These are phyloP conservation scores for Sutorius eximius DNA, from an alignment of 1,284 basidiomycete species.

Conservation along the genomic window DNA sequence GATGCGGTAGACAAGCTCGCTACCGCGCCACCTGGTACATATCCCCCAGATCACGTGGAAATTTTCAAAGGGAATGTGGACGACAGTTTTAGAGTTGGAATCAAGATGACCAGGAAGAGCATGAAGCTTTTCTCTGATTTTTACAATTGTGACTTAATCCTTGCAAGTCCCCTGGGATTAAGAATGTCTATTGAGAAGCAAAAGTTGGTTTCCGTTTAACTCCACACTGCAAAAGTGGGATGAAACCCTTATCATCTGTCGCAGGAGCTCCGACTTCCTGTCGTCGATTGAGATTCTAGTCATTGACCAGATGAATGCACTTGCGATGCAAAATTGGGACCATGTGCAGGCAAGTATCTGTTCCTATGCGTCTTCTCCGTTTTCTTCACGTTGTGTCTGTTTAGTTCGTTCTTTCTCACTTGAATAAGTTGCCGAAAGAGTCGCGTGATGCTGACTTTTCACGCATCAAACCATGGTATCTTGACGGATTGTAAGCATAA, in stretches of 20 bases:
- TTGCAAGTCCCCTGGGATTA: slow-evolving; percentile 92
- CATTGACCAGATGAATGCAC: slow-evolving; percentile 90
- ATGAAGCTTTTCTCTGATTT: slow-evolving; percentile 88
- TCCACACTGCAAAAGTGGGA: not conserved
- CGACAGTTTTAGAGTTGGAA: slow-evolving; percentile 90
- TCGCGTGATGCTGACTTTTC: slow-evolving; percentile 96
- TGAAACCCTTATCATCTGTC: slow-evolving; percentile 3
- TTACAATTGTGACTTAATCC: slow-evolving; percentile 88
- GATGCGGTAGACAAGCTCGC: slow-evolving; percentile 84
- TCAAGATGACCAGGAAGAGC: slow-evolving; percentile 91
- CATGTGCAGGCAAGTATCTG: slow-evolving; percentile 73
- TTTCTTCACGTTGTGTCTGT: slow-evolving; percentile 3
- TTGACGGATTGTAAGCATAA: slow-evolving; percentile 79
- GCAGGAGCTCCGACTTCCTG: slow-evolving; percentile 83
- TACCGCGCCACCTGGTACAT: slow-evolving; percentile 68
- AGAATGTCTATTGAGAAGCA: slow-evolving; percentile 94
- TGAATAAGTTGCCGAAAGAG: slow-evolving; percentile 90
- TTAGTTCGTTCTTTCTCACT: slow-evolving; percentile 81
- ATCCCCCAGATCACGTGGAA: slow-evolving; percentile 88
- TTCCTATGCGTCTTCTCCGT: not conserved
- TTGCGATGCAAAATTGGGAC: slow-evolving; percentile 99
- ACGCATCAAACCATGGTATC: slow-evolving; percentile 95
- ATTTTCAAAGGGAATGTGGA: slow-evolving; percentile 97
- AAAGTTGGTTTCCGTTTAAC: slow-evolving; percentile 50
- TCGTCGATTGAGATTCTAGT: slow-evolving; percentile 93